Percentiles rank a stretch among this genome's conserved stretches.
Conservation (phyloP, 2,329 filamentous ascomycete species). For the Venturia effusa region DNA sequence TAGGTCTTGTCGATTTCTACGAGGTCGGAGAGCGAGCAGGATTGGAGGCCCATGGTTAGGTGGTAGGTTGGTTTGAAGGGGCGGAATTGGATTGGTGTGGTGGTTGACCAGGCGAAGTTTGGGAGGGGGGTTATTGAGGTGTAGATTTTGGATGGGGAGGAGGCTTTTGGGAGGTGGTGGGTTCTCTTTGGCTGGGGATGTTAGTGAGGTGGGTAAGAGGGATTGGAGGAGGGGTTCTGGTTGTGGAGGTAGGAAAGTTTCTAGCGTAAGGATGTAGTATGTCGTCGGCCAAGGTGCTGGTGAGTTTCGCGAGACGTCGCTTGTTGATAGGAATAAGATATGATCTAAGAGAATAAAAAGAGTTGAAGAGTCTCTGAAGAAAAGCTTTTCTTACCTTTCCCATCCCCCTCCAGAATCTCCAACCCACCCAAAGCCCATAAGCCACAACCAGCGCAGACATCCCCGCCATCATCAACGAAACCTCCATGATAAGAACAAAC, state of each 20-base stretch:
- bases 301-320: too few species aligned
- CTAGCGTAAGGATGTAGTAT: too few species aligned
- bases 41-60: conserved; percentile 51
- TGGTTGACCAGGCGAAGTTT: conserved; percentile 40
- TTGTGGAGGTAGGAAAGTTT: neutral
- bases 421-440: neutral
- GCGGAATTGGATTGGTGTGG: conserved; percentile 42
- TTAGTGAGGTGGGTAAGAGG: too few species aligned
- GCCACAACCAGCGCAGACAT: neutral
- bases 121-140: conserved; percentile 34
- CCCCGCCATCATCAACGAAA: neutral
- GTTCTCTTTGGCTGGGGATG: too few species aligned
- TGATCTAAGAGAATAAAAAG: too few species aligned
- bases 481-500: neutral
- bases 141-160: conserved; percentile 26
- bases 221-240: neutral
- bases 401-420: neutral
- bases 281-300: too few species aligned
- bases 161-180: neutral
- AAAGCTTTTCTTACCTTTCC: neutral
- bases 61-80: conserved; percentile 52
- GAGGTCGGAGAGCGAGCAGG: conserved; percentile 41
- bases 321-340: too few species aligned
- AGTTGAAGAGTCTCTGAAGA: neutral
- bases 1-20: conserved; percentile 51